Percentiles rank a stretch among this genome's conserved stretches.
phyloP scores from a whole-genome alignment of 1,284 basidiomycete species.

The Boletus holoroseus region DNA sequence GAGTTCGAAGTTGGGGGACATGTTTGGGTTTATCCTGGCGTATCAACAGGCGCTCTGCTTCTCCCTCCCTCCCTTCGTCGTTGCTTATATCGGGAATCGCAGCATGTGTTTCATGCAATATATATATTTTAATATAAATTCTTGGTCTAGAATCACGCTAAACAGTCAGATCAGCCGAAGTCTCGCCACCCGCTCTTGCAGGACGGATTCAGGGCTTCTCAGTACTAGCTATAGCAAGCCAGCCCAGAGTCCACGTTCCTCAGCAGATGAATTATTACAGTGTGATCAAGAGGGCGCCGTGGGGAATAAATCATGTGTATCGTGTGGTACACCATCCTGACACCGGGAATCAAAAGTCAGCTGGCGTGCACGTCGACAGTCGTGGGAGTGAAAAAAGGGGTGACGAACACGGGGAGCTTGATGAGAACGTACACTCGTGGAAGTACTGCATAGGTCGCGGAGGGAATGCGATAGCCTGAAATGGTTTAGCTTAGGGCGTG shows the following conservation, averaged over 20 bases:
- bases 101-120: neutral
- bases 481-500: slow-evolving; percentile 21
- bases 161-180: neutral
- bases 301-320: neutral
- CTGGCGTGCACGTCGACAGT: slow-evolving; percentile 6
- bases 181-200: neutral
- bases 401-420: slow-evolving; percentile 10
- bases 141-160: neutral
- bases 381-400: slow-evolving; percentile 19
- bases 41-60: neutral
- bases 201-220: neutral
- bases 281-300: neutral
- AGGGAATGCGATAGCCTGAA: slow-evolving; percentile 12
- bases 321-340: neutral
- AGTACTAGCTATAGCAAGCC: neutral
- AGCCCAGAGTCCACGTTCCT: neutral
- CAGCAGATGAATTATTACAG: neutral
- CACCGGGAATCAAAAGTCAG: slow-evolving; percentile 1
- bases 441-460: neutral
- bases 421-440: slow-evolving; percentile 1
- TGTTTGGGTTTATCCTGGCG: neutral
- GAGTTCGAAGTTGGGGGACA: neutral
- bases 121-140: neutral
- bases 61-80: too few species aligned
- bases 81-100: too few species aligned